These are phyloP conservation scores for Candida orba DNA, from an alignment of 805 yeast species.

Conservation along the genomic window DNA sequence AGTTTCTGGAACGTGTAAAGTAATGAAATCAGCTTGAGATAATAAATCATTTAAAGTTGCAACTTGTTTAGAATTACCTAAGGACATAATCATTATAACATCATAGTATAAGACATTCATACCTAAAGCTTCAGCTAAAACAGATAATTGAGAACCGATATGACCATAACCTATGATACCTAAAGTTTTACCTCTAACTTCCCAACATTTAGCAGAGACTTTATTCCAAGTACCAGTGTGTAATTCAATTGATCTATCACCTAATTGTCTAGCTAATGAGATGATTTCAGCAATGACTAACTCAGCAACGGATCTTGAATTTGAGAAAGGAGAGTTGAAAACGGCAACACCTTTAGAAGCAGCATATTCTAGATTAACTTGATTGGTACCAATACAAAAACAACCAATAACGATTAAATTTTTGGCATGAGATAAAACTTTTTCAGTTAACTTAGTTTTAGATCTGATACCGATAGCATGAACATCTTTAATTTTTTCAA, in stretches of 20 bases:
- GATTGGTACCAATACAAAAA: conserved; percentile 99
- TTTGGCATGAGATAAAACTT: conserved; percentile 76
- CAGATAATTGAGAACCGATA: conserved; percentile 95
- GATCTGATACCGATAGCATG: conserved; percentile 98
- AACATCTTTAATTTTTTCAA: conserved; percentile 86
- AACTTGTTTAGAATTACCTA: conserved; percentile 96
- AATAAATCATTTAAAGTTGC: conserved; percentile 77
- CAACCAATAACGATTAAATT: conserved; percentile 90
- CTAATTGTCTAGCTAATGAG: conserved; percentile 89
- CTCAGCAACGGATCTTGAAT: conserved; percentile 98
- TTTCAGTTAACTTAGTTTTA: conserved; percentile 81
- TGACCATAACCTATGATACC: conserved; percentile 98
- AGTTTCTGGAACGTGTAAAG: conserved; percentile 92
- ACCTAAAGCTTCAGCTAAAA: conserved; percentile 95
- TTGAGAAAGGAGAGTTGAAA: conserved; percentile 97
- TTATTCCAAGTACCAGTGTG: conserved; percentile 98
- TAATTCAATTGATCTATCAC: conserved; percentile 92
- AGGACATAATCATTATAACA: conserved; percentile 84
- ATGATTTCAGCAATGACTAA: conserved; percentile 93
- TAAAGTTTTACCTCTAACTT: conserved; percentile 95
- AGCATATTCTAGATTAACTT: conserved; percentile 88
- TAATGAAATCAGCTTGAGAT: conserved; percentile 75
- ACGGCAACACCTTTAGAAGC: conserved; percentile 93
- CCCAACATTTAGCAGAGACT: conserved; percentile 94
- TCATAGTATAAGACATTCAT: conserved; percentile 95